Evolutionary conservation across 371 early-diverging fungal species (phyloP).

Genomic region (Mortierella sp.): DNA sequence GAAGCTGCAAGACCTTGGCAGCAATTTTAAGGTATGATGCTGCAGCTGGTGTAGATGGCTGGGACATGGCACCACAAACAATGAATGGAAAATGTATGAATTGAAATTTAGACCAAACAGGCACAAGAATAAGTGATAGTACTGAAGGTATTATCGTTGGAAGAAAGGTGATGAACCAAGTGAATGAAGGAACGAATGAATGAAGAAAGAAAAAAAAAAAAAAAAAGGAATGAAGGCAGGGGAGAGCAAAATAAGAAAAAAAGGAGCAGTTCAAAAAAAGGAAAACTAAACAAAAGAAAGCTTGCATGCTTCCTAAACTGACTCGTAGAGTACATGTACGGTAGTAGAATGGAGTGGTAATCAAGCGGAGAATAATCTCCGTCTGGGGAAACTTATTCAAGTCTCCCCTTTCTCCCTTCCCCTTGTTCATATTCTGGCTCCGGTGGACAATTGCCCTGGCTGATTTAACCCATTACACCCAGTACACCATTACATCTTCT

Average conservation of each 20-base stretch:
- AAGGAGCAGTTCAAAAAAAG: background rate
- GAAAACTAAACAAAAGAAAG: no score
- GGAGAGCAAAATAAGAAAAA: background rate
- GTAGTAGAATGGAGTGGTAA: no score
- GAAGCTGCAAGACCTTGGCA: slow-evolving; percentile 40
- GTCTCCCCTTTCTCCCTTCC: no score
- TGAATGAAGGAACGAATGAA: background rate
- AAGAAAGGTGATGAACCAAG: background rate
- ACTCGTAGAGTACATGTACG: no score
- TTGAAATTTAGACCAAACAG: slow-evolving; percentile 7
- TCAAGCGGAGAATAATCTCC: no score
- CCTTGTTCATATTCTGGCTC: background rate
- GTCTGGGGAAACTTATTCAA: no score
- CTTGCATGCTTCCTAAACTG: no score
- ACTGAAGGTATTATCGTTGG: background rate
- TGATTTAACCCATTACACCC: no score
- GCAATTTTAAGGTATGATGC: slow-evolving; percentile 40
- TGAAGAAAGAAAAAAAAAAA: background rate
- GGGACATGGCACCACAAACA: slow-evolving; percentile 20
- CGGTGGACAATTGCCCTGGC: background rate
- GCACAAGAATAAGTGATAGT: background rate
- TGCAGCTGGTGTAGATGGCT: slow-evolving; percentile 36
- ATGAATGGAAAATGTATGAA: background rate
- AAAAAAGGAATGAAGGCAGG: background rate
- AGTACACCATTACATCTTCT: background rate